Evolutionary conservation across 2,329 filamentous ascomycete species (phyloP), one percentile per base, ranked within the genome.

Genomic region (Cordyceps cicadae): DNA sequence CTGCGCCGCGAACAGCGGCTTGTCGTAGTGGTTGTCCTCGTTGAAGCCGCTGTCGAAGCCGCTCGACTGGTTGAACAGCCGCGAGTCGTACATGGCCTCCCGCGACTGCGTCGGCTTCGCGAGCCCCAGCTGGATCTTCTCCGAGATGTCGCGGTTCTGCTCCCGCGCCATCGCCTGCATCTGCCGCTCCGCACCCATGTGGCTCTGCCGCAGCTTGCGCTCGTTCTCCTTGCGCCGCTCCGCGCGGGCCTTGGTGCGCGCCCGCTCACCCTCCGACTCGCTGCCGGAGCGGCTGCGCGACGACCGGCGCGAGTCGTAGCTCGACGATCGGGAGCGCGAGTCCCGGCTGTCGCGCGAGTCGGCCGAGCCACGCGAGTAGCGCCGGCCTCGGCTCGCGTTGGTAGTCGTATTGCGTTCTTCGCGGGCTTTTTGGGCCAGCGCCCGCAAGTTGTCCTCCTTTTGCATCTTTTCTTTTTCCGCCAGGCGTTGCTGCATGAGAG

Each of bases 21-120:
- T 97, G 74, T 97, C 94, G 76, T 97, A 99, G 0, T 87, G 86
- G 70, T 99, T 94, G 73, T 99, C 94, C 74, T 99, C 94, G 73
- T 99, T 99, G 81, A 97, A 92, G 0, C 93, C 94, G 57, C 87
- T 84, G 67, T 92, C 88, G 71, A 99, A 95, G 0, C 94, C 94
- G 67, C 89, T 92, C 6, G 87, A 88, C 75, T 96, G 91, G 75
- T 97, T 97, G 76, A 99, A 99, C 34, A 99, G 77, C 46, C 94
- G 83, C 2, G 92, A 95, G 76, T 99, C 94, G 77, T 95, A 99
- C 94, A 97, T 97, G 26, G 89, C 87, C 73, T 99, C 94, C 60
- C 88, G 88, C 55, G 87, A 89, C 71, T 94, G 89, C 4, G 94
- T 97, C 3, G 94, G 94, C 74, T 97, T 99, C 6, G 94, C 94